Percentiles rank a stretch among this genome's conserved stretches.
phyloP scores from a whole-genome alignment of 1,284 basidiomycete genomes.

The Boletellus deceptivus region DNA sequence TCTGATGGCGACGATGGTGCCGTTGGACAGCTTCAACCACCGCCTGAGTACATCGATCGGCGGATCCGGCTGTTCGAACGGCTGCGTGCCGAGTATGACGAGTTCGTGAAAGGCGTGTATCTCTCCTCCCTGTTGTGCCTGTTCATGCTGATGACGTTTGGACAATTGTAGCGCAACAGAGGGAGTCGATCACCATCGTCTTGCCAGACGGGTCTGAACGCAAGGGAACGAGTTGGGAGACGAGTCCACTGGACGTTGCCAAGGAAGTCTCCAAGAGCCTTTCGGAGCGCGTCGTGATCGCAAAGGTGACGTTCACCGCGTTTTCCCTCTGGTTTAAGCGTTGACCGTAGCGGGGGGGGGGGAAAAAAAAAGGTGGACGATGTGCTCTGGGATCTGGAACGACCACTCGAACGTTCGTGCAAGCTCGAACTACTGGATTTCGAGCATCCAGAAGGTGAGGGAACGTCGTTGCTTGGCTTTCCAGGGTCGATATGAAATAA shows the following conservation, averaged over 20 bases:
- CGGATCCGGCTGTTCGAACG: conserved; percentile 90
- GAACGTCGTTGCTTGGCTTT: neutral
- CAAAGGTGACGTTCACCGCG: conserved; percentile 60
- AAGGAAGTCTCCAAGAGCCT: conserved; percentile 86
- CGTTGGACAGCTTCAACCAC: conserved; percentile 68
- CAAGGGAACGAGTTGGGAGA: conserved; percentile 91
- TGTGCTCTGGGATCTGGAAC: conserved; percentile 91
- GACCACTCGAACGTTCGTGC: conserved; percentile 84
- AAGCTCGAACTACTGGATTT: conserved; percentile 91
- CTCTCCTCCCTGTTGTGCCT: neutral
- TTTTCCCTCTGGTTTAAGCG: neutral
- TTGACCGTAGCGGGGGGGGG: too few species aligned
- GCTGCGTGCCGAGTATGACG: conserved; percentile 85
- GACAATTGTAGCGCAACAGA: conserved; percentile 66
- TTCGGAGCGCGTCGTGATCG: conserved; percentile 89
- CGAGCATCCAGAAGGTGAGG: conserved; percentile 85
- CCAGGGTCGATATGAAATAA: neutral
- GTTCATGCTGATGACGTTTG: neutral
- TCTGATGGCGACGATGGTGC: neutral
- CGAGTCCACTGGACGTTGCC: conserved; percentile 92
- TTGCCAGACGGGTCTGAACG: conserved; percentile 85
- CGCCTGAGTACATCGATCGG: conserved; percentile 85
- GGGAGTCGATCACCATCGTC: conserved; percentile 82
- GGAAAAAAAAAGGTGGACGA: conserved; percentile 70
- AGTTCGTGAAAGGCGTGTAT: conserved; percentile 66